A percentile compares a stretch with the other conserved stretches of the same genome.
These are phyloP conservation scores for Citrullus colocynthis DNA, from an alignment of 306 rosid species.

Conservation along the genomic window DNA sequence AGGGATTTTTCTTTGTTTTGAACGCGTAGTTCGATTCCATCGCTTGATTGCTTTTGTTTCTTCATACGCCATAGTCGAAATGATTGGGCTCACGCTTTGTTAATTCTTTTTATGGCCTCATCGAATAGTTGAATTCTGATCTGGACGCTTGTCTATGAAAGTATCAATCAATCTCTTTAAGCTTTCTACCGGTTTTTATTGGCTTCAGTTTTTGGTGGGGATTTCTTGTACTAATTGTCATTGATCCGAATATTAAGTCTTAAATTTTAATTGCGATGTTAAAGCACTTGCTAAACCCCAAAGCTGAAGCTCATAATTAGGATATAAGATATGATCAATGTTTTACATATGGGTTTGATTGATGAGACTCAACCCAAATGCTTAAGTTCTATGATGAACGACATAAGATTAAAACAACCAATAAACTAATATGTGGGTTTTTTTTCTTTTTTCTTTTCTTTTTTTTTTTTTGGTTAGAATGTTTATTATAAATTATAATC, in stretches of 20 bases:
- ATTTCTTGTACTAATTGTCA: not conserved
- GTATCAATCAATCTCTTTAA: not conserved
- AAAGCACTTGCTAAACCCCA: not conserved
- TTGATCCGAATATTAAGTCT: not conserved
- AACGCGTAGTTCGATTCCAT: not conserved
- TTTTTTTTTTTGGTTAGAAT: not conserved
- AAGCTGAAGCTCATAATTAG: not conserved
- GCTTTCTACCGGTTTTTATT: too few relatives aligned
- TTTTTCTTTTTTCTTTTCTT: not conserved
- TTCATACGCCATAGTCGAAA: not conserved
- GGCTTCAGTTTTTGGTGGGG: not conserved
- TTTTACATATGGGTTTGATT: not conserved
- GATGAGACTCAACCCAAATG: not conserved
- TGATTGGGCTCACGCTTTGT: not conserved
- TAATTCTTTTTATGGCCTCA: not conserved
- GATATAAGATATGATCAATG: not conserved
- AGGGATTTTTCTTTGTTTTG: not conserved
- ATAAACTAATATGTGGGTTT: not conserved
- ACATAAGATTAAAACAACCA: not conserved
- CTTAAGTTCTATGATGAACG: not conserved
- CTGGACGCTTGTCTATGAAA: not conserved
- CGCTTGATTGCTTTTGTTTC: not conserved
- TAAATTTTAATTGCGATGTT: not conserved
- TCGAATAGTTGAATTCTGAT: not conserved
- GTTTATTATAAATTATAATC: not conserved